Base-by-base conservation (phyloP, 768 basidiomycete genomes). In the Pholiota conissans region DNA sequence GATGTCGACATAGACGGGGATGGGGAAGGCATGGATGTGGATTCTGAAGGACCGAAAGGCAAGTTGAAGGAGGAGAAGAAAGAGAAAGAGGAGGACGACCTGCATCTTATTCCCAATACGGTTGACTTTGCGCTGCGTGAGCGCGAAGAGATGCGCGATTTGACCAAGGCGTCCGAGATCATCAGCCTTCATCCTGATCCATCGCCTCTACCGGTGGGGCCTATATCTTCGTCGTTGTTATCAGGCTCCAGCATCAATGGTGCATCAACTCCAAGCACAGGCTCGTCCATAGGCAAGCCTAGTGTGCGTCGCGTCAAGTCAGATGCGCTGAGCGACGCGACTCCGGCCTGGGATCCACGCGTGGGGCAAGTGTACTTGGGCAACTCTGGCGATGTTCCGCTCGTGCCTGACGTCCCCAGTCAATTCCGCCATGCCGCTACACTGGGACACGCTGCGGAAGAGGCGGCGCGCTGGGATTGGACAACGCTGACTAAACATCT, bases 91-190 rank as follows among this genome's bases (percentile, higher is more conserved):
- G 61, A 60, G 37, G 61, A 63, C 39, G 48, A 58, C 8, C 42
- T 62, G 32, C 47, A 61, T n/a, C 42, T 58, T 32, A 63, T 65
- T 13, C 75, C 76, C 3, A 89, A 90, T 67, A 89, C 87, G 28
- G 82, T 93, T 67, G 84, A 92, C 68, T 93, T 95, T 70, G 86
- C 90, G 13, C 82, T 85, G 65, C 79, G 91, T 30, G 93, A 96
- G 74, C 84, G 84, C 71, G 90, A 92, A 59, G 94, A 95, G 76
- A 95, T 95, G 91, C 78, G 89, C 11, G 89, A 91, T 66, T 75
- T 95, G 54, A 96, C 94, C 0, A 81, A 84, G 57, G 90, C 92
- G 6, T 87, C 84, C 20, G 90, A 92, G 74, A 93, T 95, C 52
- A 75, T 89, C 61, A 79, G 79, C 37, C 63, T 84, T 0, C 73